phyloP scores from a whole-genome alignment of 2,329 filamentous ascomycete species.

The Trichoderma gracile region DNA sequence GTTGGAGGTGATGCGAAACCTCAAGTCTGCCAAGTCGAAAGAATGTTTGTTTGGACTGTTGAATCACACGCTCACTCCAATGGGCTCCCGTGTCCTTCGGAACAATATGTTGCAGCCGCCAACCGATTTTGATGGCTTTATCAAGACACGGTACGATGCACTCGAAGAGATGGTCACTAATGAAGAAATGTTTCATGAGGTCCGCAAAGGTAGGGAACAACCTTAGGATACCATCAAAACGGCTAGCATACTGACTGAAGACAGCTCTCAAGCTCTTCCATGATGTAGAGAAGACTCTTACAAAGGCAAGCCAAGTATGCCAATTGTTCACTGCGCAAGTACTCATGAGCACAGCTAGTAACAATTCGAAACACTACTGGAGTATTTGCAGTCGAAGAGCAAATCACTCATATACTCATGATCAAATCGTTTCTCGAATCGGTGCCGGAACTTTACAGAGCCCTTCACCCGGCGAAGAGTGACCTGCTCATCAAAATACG shows the following conservation, averaged over 20 bases:
- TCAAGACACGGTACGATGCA: conserved; percentile 75
- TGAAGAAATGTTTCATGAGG: conserved; percentile 80
- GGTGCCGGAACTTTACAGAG: conserved; percentile 66
- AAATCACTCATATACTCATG: conserved; percentile 83
- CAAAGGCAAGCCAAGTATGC: conserved; percentile 56
- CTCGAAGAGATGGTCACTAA: conserved; percentile 78
- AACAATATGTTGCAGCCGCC: conserved; percentile 88
- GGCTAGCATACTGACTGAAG: not conserved
- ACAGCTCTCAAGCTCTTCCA: conserved; percentile 70
- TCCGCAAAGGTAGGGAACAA: conserved; percentile 60
- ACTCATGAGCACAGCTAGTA: conserved; percentile 63
- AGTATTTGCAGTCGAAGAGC: conserved; percentile 71
- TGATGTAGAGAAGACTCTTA: conserved; percentile 79
- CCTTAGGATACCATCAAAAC: not conserved
- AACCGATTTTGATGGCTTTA: conserved; percentile 64
- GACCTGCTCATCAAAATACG: conserved; percentile 67
- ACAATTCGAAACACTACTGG: conserved; percentile 67
- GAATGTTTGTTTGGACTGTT: conserved; percentile 82
- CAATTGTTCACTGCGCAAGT: not conserved
- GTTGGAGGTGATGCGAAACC: conserved; percentile 86
- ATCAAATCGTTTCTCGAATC: conserved; percentile 77
- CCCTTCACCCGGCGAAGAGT: conserved; percentile 64
- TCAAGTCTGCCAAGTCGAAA: conserved; percentile 74
- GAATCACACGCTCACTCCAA: conserved; percentile 82
- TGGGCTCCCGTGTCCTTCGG: conserved; percentile 81